These are phyloP conservation scores for Phytophthora sp. DNA, from an alignment of 352 stramenopile species.

Conservation along the genomic window DNA sequence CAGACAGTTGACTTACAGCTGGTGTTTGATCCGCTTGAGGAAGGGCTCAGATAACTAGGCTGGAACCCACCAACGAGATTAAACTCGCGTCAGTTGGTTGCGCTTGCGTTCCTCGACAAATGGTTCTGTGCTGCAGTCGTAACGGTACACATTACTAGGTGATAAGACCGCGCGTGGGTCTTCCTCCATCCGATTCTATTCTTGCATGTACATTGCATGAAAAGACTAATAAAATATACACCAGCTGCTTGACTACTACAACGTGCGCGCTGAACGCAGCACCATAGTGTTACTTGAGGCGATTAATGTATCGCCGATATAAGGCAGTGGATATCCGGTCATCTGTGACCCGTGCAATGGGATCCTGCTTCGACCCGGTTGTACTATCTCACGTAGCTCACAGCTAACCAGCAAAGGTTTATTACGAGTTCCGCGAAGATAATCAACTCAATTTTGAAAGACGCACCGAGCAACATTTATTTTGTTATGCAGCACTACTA, in stretches of 20 bases:
- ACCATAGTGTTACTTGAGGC: not conserved
- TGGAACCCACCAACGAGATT: not conserved
- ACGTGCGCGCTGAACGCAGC: not conserved
- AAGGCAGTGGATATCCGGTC: too few species aligned
- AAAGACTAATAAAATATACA: not conserved
- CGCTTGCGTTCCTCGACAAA: not conserved
- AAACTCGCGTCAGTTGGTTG: not conserved
- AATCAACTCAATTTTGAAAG: too few species aligned
- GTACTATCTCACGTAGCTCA: too few species aligned
- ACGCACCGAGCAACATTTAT: too few species aligned
- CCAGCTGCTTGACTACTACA: not conserved
- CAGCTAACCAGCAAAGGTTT: too few species aligned
- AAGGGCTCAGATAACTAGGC: slow-evolving; percentile 2
- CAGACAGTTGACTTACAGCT: slow-evolving; percentile 3
- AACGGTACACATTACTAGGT: too few species aligned
- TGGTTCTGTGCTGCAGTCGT: not conserved
- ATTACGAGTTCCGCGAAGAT: too few species aligned
- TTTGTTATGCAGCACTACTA: not conserved
- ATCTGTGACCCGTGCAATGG: too few species aligned
- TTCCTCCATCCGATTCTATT: too few species aligned
- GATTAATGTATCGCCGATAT: not conserved
- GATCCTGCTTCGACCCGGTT: too few species aligned
- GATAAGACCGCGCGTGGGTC: slow-evolving; percentile 14
- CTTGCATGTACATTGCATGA: too few species aligned
- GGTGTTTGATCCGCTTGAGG: not conserved